A percentile compares a stretch with the other conserved stretches of the same genome.
Evolutionary conservation across 768 basidiomycete genomes (phyloP).

Genomic region (Clitopilus hobsonii): DNA sequence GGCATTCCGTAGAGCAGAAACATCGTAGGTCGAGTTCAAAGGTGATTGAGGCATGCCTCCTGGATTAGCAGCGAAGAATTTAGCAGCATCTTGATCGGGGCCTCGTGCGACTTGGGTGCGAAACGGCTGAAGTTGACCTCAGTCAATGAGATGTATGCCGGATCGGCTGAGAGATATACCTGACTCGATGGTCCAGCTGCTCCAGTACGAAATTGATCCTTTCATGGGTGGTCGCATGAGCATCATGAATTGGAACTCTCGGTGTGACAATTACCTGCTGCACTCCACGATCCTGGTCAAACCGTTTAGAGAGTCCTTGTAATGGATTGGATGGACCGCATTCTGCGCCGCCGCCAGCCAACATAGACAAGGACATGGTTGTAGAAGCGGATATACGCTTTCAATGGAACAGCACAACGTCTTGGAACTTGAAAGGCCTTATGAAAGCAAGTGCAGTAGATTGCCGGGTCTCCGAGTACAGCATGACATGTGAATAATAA

Average conservation of each 20-base stretch:
- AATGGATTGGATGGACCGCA: slow-evolving; percentile 86
- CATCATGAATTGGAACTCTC: slow-evolving; percentile 6
- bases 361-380: slow-evolving; percentile 75
- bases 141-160: slow-evolving; percentile 2
- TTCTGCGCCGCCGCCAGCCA: slow-evolving; percentile 62
- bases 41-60: slow-evolving; percentile 28
- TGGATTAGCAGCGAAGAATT: slow-evolving; percentile 53
- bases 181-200: slow-evolving; percentile 61
- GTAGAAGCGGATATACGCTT: not conserved
- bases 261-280: slow-evolving; percentile 55
- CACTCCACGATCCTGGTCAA: slow-evolving; percentile 72
- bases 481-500: slow-evolving; percentile 1
- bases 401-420: not conserved
- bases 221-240: slow-evolving; percentile 4
- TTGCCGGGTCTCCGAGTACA: slow-evolving; percentile 1
- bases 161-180: slow-evolving; percentile 24
- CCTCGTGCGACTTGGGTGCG: slow-evolving; percentile 44
- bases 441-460: not conserved
- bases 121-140: slow-evolving; percentile 41
- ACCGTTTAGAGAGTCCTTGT: slow-evolving; percentile 72
- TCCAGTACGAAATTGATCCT: slow-evolving; percentile 70
- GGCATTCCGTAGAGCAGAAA: slow-evolving; percentile 48
- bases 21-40: slow-evolving; percentile 47
- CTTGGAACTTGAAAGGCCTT: not conserved
- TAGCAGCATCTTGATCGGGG: slow-evolving; percentile 61